Evolutionary conservation across 2,329 filamentous ascomycete genomes (phyloP), one percentile per base, ranked within the genome.

Genomic region (Aspergillus sojae): DNA sequence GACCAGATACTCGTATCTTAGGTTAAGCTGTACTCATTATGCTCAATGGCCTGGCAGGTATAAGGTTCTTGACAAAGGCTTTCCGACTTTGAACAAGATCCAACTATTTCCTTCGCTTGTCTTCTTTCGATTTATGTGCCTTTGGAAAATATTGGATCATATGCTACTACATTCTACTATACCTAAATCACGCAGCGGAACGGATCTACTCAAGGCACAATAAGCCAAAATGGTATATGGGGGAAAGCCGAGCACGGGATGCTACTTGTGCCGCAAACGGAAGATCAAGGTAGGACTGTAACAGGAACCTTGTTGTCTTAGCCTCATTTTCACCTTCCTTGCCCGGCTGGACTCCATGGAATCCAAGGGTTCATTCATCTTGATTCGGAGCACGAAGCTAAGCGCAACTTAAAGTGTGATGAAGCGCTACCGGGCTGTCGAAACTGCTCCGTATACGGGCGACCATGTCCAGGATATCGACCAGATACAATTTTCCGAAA

Each of bases 231-330:
- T 80, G 78, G 78, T 80, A 55, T 80, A 80, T 71, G 74, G 73
- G 52, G 77, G 77, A 14, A 78, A 74, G 60, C 75, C 76, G 50
- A 79, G 77, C 67, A 77, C 74, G 43, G 77, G 77, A 68, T 79
- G 77, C 72, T 70, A 77, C 69, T 65, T 78, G 60, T 79, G 77
- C 70, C 77, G 76, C 63, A 77, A 74, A 60, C 72, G 77, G 61
- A 79, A 78, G 67, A 77, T 79, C 62, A 78, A 77, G 75, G 77
- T 78, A 73, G 65, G 70, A 68, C 14, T 54, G 21, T 54, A 36
- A 36, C 11, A 23, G 12, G 16, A 57, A 34, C 16, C 21, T 30
- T 52, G 11, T 53, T 36, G 36, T 36, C 43, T 53, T 61, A 21
- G 46, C 28, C 43, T 26, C 34, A 30, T 34, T 28, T 50, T 45